Percentiles rank a stretch among this genome's conserved stretches.
Conservation (phyloP, 371 early-diverging fungal species). For the Mucor sp. region DNA sequence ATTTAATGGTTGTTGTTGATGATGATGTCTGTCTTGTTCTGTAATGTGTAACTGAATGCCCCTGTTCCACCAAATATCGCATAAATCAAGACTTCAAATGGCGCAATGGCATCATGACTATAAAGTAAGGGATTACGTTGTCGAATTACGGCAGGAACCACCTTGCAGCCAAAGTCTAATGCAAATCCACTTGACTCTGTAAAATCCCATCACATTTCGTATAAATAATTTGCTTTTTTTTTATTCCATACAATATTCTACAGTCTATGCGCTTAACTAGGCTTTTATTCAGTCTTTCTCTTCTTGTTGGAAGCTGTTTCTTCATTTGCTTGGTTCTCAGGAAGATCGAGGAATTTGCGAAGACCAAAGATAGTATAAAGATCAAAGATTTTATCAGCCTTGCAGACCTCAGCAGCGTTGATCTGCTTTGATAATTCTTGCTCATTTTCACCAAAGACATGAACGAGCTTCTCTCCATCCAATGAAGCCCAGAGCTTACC, state of each 20-base stretch:
- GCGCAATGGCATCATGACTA: too few species aligned
- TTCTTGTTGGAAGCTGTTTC: constrained; percentile 30
- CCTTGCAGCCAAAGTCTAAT: too few species aligned
- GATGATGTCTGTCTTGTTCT: too few species aligned
- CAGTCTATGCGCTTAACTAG: background rate
- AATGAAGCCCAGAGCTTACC: constrained; percentile 37
- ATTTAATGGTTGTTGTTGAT: too few species aligned
- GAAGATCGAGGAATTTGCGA: constrained; percentile 54
- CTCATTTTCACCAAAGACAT: constrained; percentile 13
- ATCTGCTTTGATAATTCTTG: constrained; percentile 35
- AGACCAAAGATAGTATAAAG: constrained; percentile 56
- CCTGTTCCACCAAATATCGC: too few species aligned
- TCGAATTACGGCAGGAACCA: too few species aligned
- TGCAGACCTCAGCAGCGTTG: constrained; percentile 44
- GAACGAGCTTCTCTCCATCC: constrained; percentile 14
- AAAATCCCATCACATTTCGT: background rate
- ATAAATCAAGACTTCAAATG: too few species aligned
- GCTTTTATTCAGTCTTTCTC: constrained; percentile 32
- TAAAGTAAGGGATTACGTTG: too few species aligned
- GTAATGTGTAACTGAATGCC: too few species aligned
- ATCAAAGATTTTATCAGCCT: constrained; percentile 49
- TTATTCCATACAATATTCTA: constrained; percentile 4
- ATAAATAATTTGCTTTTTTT: constrained; percentile 6
- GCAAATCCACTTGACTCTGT: too few species aligned
- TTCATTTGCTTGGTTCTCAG: constrained; percentile 32